Evolutionary conservation across 2,329 filamentous ascomycete species (phyloP).

Genomic region (Aspergillus transmontanensis): DNA sequence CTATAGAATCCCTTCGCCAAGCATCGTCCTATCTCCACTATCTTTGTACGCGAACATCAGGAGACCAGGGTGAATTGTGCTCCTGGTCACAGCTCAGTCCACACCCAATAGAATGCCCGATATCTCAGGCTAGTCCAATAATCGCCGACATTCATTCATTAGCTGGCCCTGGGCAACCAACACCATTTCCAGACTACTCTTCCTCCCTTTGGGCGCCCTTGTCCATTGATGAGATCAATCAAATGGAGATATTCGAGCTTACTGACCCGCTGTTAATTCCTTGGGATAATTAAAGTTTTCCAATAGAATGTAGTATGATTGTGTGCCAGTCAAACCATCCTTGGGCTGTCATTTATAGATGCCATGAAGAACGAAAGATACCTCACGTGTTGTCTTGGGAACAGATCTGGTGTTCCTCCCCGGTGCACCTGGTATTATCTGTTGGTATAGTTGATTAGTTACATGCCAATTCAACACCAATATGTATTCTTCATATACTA

Average conservation of each 20-base stretch:
- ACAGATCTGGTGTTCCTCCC: too few relatives aligned
- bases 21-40: background rate
- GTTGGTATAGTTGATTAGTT: too few relatives aligned
- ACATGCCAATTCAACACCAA: too few relatives aligned
- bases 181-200: background rate
- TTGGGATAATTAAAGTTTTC: background rate
- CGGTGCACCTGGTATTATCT: too few relatives aligned
- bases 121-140: background rate
- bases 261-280: background rate
- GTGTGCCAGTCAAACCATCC: too few relatives aligned
- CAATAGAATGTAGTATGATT: too few relatives aligned
- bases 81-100: background rate
- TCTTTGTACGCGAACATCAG: background rate
- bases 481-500: too few relatives aligned
- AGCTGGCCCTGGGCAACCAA: background rate
- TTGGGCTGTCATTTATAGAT: too few relatives aligned
- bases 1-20: background rate
- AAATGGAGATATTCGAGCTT: conserved; percentile 3
- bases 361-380: too few relatives aligned
- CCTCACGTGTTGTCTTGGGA: too few relatives aligned
- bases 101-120: background rate
- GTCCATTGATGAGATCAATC: conserved; percentile 2
- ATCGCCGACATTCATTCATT: background rate
- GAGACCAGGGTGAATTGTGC: too few relatives aligned
- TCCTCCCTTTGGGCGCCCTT: background rate